These are phyloP conservation scores for Komagataella populi DNA, from an alignment of 805 yeast genomes.

Conservation along the genomic window DNA sequence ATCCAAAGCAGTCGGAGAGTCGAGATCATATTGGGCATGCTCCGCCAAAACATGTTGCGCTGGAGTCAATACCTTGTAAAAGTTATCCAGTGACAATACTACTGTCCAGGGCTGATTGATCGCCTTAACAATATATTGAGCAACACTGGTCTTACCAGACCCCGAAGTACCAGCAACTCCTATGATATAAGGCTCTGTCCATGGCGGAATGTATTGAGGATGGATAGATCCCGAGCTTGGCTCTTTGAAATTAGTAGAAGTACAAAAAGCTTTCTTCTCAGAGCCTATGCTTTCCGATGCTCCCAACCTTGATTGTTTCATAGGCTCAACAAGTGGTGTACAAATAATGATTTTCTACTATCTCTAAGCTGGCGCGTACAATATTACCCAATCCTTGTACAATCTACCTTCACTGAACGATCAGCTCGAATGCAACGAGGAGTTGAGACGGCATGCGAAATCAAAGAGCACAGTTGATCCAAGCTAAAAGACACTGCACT, in stretches of 20 bases:
- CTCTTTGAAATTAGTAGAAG: not conserved
- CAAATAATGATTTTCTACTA: too few species aligned
- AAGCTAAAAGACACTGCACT: too few species aligned
- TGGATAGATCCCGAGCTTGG: not conserved
- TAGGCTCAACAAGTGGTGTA: not conserved
- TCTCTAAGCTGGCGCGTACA: too few species aligned
- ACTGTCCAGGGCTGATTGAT: conserved; percentile 91
- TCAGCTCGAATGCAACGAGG: too few species aligned
- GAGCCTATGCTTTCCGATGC: not conserved
- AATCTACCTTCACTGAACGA: too few species aligned
- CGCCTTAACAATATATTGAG: conserved; percentile 65
- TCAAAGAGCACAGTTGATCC: too few species aligned
- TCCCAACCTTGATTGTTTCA: not conserved
- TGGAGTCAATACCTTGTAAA: conserved; percentile 59
- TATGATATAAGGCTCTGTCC: conserved; percentile 76
- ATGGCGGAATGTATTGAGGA: conserved; percentile 55
- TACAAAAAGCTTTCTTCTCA: not conserved
- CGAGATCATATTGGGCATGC: conserved; percentile 67
- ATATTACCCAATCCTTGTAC: too few species aligned
- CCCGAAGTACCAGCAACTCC: conserved; percentile 85
- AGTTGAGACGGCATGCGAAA: too few species aligned
- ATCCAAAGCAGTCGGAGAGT: conserved; percentile 76
- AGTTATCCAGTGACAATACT: conserved; percentile 78
- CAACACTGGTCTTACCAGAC: conserved; percentile 89
- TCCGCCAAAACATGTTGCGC: conserved; percentile 57